These are phyloP conservation scores for Hypoxylon sp. DNA, from an alignment of 2,329 filamentous ascomycete species.

Conservation along the genomic window DNA sequence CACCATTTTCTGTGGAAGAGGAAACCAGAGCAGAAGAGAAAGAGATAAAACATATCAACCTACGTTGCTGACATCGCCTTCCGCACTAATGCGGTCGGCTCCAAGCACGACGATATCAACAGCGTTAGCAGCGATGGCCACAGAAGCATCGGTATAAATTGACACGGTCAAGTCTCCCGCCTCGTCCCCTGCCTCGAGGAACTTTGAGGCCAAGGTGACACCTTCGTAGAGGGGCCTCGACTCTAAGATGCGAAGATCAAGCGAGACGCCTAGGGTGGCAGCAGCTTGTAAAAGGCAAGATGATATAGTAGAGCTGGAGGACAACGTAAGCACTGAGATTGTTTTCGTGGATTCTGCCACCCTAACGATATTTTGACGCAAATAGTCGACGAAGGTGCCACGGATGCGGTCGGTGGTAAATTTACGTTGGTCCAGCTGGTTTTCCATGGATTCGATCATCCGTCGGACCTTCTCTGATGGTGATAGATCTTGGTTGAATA, in stretches of 20 bases:
- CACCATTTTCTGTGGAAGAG: neutral
- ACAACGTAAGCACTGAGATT: slow-evolving; percentile 70
- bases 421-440: slow-evolving; percentile 39
- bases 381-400: slow-evolving; percentile 53
- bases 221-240: slow-evolving; percentile 77
- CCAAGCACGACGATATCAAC: slow-evolving; percentile 72
- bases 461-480: slow-evolving; percentile 45
- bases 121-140: slow-evolving; percentile 63
- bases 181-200: slow-evolving; percentile 47
- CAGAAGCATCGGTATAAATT: slow-evolving; percentile 71
- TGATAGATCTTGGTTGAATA: slow-evolving; percentile 42
- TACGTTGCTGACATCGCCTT: slow-evolving; percentile 71
- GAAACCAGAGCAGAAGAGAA: neutral
- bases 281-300: slow-evolving; percentile 61
- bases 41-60: slow-evolving; percentile 21
- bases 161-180: slow-evolving; percentile 53
- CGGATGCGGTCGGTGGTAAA: slow-evolving; percentile 49
- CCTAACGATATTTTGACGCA: slow-evolving; percentile 45
- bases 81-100: slow-evolving; percentile 70
- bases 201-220: slow-evolving; percentile 64
- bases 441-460: slow-evolving; percentile 45
- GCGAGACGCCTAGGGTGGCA: slow-evolving; percentile 49
- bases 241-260: slow-evolving; percentile 73
- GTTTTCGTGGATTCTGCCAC: slow-evolving; percentile 27
- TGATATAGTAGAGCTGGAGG: slow-evolving; percentile 71